Conservation (phyloP, 805 yeast species). For the Metschnikowia sp. region DNA sequence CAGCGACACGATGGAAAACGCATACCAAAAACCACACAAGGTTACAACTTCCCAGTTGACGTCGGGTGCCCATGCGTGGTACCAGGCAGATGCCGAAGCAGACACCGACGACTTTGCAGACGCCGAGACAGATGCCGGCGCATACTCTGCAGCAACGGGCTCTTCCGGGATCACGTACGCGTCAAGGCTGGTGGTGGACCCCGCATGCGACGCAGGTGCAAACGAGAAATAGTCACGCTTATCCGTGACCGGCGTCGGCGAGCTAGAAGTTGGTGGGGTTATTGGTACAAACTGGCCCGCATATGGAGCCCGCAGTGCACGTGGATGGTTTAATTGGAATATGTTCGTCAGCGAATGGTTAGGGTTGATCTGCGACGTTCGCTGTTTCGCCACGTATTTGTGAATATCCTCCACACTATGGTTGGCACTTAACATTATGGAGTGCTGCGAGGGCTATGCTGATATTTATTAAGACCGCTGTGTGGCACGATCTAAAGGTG, state of each 20-base stretch:
- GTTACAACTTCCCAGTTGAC: conserved; percentile 15
- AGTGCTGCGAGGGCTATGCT: not conserved
- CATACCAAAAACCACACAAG: conserved; percentile 77
- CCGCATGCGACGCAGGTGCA: conserved; percentile 12
- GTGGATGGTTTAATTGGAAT: conserved; percentile 24
- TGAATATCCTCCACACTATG: conserved; percentile 16
- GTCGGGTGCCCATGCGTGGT: conserved; percentile 8
- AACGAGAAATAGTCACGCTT: conserved; percentile 9
- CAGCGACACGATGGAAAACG: conserved; percentile 73
- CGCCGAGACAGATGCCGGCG: not conserved
- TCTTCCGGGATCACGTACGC: conserved; percentile 6
- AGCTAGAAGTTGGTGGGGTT: conserved; percentile 35
- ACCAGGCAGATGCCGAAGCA: conserved; percentile 3
- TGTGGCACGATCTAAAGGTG: too few relatives aligned
- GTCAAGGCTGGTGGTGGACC: conserved; percentile 13
- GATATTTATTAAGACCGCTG: not conserved
- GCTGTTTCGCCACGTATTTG: conserved; percentile 10
- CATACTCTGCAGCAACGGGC: not conserved
- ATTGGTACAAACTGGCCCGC: conserved; percentile 18
- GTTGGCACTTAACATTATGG: conserved; percentile 16
- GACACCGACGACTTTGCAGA: not conserved
- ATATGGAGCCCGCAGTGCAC: conserved; percentile 19
- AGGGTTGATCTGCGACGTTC: conserved; percentile 32
- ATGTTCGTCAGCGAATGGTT: conserved; percentile 35
- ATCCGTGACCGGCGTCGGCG: conserved; percentile 31